Evolutionary conservation across 2,329 filamentous ascomycete genomes (phyloP), one percentile per base, ranked within the genome.

Genomic region (Blastomyces gilchristii): DNA sequence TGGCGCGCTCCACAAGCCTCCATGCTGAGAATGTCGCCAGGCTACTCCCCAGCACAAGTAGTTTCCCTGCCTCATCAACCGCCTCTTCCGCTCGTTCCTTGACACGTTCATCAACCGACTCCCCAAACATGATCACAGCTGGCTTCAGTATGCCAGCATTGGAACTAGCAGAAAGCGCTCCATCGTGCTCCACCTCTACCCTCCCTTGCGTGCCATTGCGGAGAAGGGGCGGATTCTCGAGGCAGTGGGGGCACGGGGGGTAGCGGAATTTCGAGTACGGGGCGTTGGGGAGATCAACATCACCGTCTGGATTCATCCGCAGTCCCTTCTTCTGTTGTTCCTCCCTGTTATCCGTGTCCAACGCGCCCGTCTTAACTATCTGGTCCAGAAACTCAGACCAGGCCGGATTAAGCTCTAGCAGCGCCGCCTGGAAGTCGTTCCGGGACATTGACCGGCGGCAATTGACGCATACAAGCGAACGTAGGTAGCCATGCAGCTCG

Each of bases 1-100:
- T 87, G 39, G 93, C 94, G 64, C 87, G 81, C 77, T 91, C 93
- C 1, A 89, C 91, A 62, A 99, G 76, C 63, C 93, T 82, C 91
- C 91, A 99, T 0, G 94, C 94, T 12, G 91, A 96, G 74, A 96
- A 97, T 0, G 94, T 97, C 6, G 94, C 94, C 58, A 97, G 81
- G 65, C 90, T 96, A 45, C 90, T 97, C 3, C 92, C 94, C 18
- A 97, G 75, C 9, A 97, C 83, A 28, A 97, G 79, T 45, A 97
- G 76, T 64, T 85, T 84, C 6, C 85, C 86, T 0, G 91, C 89
- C 37, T 82, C 82, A 70, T 97, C 90, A 59, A 97, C 85, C 14
- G 89, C 88, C 37, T 85, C 78, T 71, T 97, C 92, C 1, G 92
- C 93, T 0, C 85, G 86, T 1, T 78, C 74, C 74, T 95, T 97